Conservation (phyloP, 169 alveolate genomes). For the Babesia microti region DNA sequence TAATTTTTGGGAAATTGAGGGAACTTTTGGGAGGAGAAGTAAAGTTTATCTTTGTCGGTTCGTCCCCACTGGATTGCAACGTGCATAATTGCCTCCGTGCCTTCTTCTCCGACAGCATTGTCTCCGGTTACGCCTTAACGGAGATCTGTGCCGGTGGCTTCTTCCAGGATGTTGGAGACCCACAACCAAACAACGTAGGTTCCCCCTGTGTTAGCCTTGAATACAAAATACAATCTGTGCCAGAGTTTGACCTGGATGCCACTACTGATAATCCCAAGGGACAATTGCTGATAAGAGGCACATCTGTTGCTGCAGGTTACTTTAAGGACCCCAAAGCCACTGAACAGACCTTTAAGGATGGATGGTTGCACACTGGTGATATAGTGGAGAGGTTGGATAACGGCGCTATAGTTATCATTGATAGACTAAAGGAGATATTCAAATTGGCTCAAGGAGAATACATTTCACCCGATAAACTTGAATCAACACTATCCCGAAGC, state of each 20-base stretch:
- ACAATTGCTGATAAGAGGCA: conserved; percentile 81
- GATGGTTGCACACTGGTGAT: conserved; percentile 88
- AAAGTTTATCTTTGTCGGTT: conserved; percentile 69
- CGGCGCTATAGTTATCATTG: conserved; percentile 80
- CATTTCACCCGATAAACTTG: conserved; percentile 88
- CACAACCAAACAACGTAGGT: conserved; percentile 67
- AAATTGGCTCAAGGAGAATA: conserved; percentile 92
- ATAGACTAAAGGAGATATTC: conserved; percentile 87
- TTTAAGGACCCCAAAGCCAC: conserved; percentile 78
- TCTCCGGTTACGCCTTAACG: conserved; percentile 89
- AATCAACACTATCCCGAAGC: conserved; percentile 45
- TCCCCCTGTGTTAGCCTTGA: conserved; percentile 70
- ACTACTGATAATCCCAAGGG: conserved; percentile 81
- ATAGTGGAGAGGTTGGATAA: conserved; percentile 67
- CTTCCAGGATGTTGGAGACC: conserved; percentile 57
- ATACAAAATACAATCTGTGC: conserved; percentile 77
- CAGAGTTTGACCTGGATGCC: conserved; percentile 77
- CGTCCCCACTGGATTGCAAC: conserved; percentile 77
- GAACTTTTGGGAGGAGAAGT: conserved; percentile 82
- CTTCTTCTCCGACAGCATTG: conserved; percentile 63
- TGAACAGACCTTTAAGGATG: conserved; percentile 70
- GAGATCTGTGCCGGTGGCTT: conserved; percentile 78
- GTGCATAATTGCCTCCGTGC: conserved; percentile 70
- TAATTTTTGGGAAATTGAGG: conserved; percentile 66
- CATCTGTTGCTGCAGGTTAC: conserved; percentile 75